Base-by-base conservation (phyloP, 2,329 filamentous ascomycete species). In the Fusarium falciforme region DNA sequence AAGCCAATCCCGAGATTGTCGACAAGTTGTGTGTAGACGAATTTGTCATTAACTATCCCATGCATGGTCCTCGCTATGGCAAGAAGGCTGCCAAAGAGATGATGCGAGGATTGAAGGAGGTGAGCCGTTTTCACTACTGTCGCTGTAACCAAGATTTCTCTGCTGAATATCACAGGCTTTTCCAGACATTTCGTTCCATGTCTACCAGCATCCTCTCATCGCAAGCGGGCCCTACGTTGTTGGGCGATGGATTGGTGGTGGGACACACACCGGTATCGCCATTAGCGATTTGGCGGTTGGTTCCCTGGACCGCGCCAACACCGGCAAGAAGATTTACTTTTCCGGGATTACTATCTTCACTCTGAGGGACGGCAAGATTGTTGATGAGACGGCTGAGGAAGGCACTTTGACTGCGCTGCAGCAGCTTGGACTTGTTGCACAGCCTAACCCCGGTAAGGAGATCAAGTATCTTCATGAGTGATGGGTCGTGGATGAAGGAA, bases 321-420 rank as follows among this genome's bases (percentile, higher is more conserved):
- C 33, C 82, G 76, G 10, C 57, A 42, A 25, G 25, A 33, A 61
- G 7, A 40, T 58, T 12, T 36, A 38, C 33, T 58, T 58, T 14
- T 58, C 55, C 10, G 55, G 35, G 1, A 58, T 31, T 6, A 58
- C 55, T 12, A 40, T 58, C 9, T 58, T 58, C 14, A 40, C 55
- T 11, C 22, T 58, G 2, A 31, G 16, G n/a, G 29, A 27, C 22
- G 55, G 55, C 31, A 38, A 27, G 33, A 40, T 58, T 20, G 10
- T 58, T 35, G 55, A 58, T 27, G 55, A 58, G 33, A 58, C 55
- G 31, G 55, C 33, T 16, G 55, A 58, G 33, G 55, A 58, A 11
- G 55, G 55, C 8, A 36, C 33, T 2, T 27, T 58, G 17, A 40
- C 55, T 12, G 55, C 55, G 2, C 55, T 58, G 22, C 55, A 36